phyloP scores from a whole-genome alignment of 257 asterid species.

The Perilla frutescens region DNA sequence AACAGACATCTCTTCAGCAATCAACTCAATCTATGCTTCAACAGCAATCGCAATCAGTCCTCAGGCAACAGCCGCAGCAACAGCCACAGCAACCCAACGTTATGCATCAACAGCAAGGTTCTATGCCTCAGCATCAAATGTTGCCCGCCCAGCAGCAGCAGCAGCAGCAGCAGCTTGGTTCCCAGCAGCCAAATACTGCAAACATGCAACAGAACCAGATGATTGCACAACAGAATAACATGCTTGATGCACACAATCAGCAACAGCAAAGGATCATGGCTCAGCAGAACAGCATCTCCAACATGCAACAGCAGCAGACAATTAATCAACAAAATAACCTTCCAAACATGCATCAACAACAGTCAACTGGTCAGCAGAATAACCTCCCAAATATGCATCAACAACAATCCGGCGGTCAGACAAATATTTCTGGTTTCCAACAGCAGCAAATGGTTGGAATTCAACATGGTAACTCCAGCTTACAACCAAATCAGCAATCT shows the following conservation, averaged over 20 bases:
- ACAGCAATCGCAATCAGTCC: constrained; percentile 83
- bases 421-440: constrained; percentile 74
- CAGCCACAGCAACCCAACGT: constrained; percentile 55
- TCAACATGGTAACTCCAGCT: constrained; percentile 70
- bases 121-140: constrained; percentile 65
- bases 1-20: constrained; percentile 77
- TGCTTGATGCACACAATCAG: constrained; percentile 71
- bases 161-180: constrained; percentile 67
- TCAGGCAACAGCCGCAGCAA: constrained; percentile 79
- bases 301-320: constrained; percentile 76
- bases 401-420: constrained; percentile 72
- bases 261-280: constrained; percentile 69
- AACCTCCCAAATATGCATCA: constrained; percentile 77
- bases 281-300: constrained; percentile 72
- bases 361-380: constrained; percentile 72
- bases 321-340: constrained; percentile 73
- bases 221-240: constrained; percentile 69
- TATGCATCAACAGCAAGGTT: constrained; percentile 68
- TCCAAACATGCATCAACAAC: constrained; percentile 79
- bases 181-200: constrained; percentile 67
- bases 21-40: constrained; percentile 77
- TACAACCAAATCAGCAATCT: constrained; percentile 71
- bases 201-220: constrained; percentile 81
- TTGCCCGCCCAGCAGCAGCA: constrained; percentile 68
- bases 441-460: constrained; percentile 84